Base-by-base conservation (phyloP, 768 basidiomycete species). In the Naganishia randhawae region DNA sequence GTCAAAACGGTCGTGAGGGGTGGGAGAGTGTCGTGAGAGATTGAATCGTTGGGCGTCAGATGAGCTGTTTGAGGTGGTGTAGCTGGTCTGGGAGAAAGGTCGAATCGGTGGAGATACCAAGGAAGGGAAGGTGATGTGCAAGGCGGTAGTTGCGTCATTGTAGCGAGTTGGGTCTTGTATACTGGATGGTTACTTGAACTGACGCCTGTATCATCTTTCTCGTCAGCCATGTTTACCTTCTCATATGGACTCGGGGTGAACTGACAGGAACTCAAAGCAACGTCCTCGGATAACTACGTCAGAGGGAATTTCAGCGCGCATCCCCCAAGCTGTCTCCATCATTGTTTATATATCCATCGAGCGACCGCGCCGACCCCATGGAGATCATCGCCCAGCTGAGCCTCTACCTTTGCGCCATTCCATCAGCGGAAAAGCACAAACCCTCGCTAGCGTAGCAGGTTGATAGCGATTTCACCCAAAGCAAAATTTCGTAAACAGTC, bases 401-500 rank as follows among this genome's bases (percentile, higher is more conserved):
- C n/a, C 45, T 13, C n/a, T 22, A 7, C 6, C 19, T 22, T 13
- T 16, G 45, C 42, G 45, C 19, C 45, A 48, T 48, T 48, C 45
- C n/a, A 13, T 22, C 45, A 42, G 42, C 14, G 42, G 42, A 42
- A 42, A 42, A 42, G 7, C 42, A 42, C 42, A 19, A 42, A 17
- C 14, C 42, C 25, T 22, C n/a, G n/a, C 8, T 48, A 17, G 45
- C 45, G 45, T 48, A 22, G 25, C 3, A 48, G 45, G n/a, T n/a
- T n/a, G n/a, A 48, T 48, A 48, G 45, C 45, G 25, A 48, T 48
- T 48, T 48, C n/a, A 48, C 7, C 4, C 45, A 48, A 48, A 48
- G 45, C 45, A 48, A 48, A 22, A 48, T 48, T n/a, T 48, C 45
- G 45, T 48, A 48, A 48, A 48, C n/a, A 22, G 45, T 22, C 45